Base-by-base conservation (phyloP, 2,329 filamentous ascomycete genomes). In the Sporothrix humicola region DNA sequence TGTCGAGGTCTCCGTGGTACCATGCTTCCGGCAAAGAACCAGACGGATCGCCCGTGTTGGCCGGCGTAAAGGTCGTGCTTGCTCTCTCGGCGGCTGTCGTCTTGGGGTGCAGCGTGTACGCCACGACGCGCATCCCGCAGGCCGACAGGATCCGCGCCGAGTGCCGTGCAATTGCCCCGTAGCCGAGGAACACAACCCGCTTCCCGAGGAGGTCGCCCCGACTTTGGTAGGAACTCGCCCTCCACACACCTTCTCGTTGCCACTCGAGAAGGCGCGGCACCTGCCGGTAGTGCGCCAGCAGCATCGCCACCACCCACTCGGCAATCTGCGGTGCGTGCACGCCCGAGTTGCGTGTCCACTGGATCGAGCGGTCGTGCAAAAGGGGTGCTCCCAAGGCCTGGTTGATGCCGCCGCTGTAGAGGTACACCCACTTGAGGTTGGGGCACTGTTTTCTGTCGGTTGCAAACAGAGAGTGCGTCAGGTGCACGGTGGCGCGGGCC, bases 21-120 rank as follows among this genome's bases (percentile, higher is more conserved):
- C 87, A 89, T 54, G 81, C 82, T 13, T 80, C 77, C 0, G 87
- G 87, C 20, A 87, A 80, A 6, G 77, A 69, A 5, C 87, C 87
- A 0, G 85, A 81, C 1, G 83, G 83, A 68, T 88, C 87, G 5
- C 87, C 87, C 8, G 92, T 92, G 0, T 90, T 89, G 0, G 90
- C 88, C 0, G 93, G 88, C 50, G 91, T 87, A 82, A 91, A 95
- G 5, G 89, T 87, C 10, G 82, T 79, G 80, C 95, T 92, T 37
- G 81, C 83, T 63, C 87, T 87, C 1, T 89, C 91, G 69, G 90
- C 89, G 0, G 89, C 86, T 0, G 91, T 93, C 8, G 83, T 79
- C n/a, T 91, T 90, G 0, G 91, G 87, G 26, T 88, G 89, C 0
- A 92, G 89, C 0, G 92, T 95, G 82, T 92, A 94, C 0, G 92